Percentiles rank a stretch among this genome's conserved stretches.
Evolutionary conservation across 202 grass and related monocot species (phyloP).

Genomic region (Eragrostis tef): DNA sequence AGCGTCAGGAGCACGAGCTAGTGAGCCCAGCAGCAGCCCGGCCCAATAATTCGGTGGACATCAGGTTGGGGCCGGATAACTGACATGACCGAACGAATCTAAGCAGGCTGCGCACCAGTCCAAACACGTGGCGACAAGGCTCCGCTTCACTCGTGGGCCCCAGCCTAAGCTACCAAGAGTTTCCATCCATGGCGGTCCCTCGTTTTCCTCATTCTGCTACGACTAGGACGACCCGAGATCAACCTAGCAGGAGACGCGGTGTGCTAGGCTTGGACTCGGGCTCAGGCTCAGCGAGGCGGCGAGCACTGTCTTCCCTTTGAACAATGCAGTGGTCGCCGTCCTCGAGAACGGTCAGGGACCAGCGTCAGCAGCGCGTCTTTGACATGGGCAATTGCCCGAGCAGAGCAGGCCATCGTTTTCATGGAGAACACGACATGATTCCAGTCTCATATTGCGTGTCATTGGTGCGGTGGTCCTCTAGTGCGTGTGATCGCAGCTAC

Average conservation of each 20-base stretch:
- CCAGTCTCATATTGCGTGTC: not conserved
- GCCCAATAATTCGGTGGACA: not conserved
- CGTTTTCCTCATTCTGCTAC: not conserved
- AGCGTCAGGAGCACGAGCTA: not conserved
- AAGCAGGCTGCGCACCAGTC: not conserved
- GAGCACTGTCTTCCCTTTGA: not conserved
- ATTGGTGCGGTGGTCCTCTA: not conserved
- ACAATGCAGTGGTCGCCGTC: not conserved
- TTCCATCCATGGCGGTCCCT: not conserved
- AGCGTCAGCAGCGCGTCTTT: not conserved
- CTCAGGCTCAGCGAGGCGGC: no score
- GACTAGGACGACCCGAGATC: not conserved
- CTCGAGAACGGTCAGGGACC: not conserved
- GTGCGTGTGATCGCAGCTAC: not conserved
- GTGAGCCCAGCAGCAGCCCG: conserved; percentile 13
- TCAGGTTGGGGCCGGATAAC: not conserved
- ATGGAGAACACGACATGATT: not conserved
- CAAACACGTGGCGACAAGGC: conserved; percentile 54
- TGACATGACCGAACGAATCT: conserved; percentile 17
- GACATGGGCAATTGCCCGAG: not conserved
- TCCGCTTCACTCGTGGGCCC: not conserved
- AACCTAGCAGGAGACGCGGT: not conserved
- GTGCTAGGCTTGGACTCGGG: not conserved
- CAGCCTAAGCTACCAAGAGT: not conserved
- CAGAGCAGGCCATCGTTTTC: not conserved